Percentiles rank a stretch among this genome's conserved stretches.
Evolutionary conservation across 192 early-diverging fungal species (phyloP).

Genomic region (Rhizophagus sp.): DNA sequence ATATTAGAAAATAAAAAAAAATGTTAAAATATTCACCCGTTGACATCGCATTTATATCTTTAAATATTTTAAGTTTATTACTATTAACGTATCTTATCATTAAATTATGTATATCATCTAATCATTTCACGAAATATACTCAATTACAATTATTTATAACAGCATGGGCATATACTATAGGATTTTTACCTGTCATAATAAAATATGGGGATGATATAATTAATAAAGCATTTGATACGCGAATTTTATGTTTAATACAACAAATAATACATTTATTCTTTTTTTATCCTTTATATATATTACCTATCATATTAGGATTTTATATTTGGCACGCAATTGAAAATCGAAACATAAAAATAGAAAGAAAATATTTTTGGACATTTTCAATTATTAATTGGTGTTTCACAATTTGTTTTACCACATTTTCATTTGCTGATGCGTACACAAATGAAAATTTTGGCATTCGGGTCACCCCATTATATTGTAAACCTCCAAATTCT

Average conservation of each 20-base stretch:
- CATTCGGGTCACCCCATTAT: neutral
- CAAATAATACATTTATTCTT: neutral
- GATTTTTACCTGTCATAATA: neutral
- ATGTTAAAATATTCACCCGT: neutral
- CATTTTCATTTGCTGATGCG: neutral
- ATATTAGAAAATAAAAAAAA: neutral
- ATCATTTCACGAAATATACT: neutral
- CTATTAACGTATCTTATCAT: neutral
- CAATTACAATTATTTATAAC: neutral
- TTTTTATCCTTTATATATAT: conserved; percentile 2
- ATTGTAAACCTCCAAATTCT: conserved; percentile 6
- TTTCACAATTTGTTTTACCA: neutral
- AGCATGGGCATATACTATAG: neutral
- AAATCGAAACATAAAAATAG: neutral
- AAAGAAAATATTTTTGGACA: neutral
- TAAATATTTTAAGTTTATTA: neutral
- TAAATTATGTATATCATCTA: neutral
- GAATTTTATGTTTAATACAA: neutral
- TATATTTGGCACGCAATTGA: neutral
- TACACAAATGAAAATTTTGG: neutral
- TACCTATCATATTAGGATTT: neutral
- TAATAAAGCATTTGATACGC: neutral
- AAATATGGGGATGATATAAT: neutral
- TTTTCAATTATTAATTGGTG: neutral
- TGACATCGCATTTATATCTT: neutral